Evolutionary conservation across 208 protist species (phyloP).

Genomic region (Balamuthia mandrillaris): DNA sequence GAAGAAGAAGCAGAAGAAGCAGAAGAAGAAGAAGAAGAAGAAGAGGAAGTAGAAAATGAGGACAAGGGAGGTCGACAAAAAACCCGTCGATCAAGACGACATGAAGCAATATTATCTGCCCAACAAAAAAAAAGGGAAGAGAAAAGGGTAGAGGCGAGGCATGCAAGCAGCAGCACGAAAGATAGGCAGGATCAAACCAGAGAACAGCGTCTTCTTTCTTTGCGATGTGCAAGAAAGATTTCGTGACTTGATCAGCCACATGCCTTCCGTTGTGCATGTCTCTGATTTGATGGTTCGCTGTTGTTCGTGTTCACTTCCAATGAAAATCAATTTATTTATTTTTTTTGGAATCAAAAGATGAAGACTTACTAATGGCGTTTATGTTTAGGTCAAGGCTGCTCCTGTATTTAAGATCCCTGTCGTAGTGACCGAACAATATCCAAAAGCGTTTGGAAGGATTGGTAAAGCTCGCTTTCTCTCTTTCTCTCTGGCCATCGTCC

Average conservation of each 20-base stretch:
- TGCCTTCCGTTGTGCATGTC: conserved; percentile 8
- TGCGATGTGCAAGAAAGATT: conserved; percentile 15
- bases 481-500: not conserved
- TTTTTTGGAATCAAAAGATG: not conserved
- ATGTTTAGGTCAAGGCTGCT: not conserved
- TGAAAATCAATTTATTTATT: not conserved
- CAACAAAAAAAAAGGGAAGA: no score
- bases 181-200: not conserved
- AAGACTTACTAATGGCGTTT: not conserved
- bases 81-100: no score
- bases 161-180: no score
- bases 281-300: not conserved
- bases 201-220: not conserved
- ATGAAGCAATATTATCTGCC: no score
- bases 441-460: not conserved
- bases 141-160: no score
- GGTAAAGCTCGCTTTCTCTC: not conserved
- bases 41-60: no score
- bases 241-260: not conserved
- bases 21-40: no score
- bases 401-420: not conserved
- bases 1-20: no score
- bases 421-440: conserved; percentile 20
- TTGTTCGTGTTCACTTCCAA: not conserved
- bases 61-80: no score